Evolutionary conservation across 2,329 filamentous ascomycete genomes (phyloP).

Genomic region (Dothiorella sarmentorum): DNA sequence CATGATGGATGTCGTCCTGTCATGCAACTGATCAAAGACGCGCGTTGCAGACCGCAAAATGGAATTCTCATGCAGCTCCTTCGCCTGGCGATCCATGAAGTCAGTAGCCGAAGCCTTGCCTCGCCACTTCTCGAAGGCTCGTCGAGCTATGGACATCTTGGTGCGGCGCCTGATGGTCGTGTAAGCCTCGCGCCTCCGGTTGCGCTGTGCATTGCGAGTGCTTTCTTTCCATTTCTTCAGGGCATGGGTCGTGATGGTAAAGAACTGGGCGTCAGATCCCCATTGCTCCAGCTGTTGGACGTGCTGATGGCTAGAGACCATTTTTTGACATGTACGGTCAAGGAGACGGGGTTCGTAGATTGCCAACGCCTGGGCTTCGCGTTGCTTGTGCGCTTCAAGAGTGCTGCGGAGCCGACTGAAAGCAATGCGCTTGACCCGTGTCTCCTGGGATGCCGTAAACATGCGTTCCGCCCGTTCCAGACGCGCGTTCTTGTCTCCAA

Average conservation of each 20-base stretch:
- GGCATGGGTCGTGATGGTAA: slow-evolving; percentile 49
- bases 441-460: slow-evolving; percentile 32
- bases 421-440: slow-evolving; percentile 21
- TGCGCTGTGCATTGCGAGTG: slow-evolving; percentile 49
- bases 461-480: slow-evolving; percentile 31
- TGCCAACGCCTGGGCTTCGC: slow-evolving; percentile 38
- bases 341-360: slow-evolving; percentile 41
- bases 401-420: slow-evolving; percentile 28
- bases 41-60: slow-evolving; percentile 27
- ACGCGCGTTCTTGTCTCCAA: slow-evolving; percentile 27
- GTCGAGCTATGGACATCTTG: slow-evolving; percentile 53
- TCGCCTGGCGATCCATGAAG: slow-evolving; percentile 33
- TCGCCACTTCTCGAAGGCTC: slow-evolving; percentile 38
- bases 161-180: slow-evolving; percentile 49
- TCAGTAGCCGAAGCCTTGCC: slow-evolving; percentile 23
- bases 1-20: slow-evolving; percentile 31
- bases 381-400: slow-evolving; percentile 26
- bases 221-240: slow-evolving; percentile 52
- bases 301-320: slow-evolving; percentile 40
- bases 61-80: slow-evolving; percentile 26
- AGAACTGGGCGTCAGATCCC: slow-evolving; percentile 56
- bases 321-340: slow-evolving; percentile 34
- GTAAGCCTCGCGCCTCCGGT: slow-evolving; percentile 55
- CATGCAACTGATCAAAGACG: slow-evolving; percentile 44
- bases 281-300: slow-evolving; percentile 48